Evolutionary conservation across 805 yeast species (phyloP), one percentile per base, ranked within the genome.

Genomic region (Candida nonsorbophila): DNA sequence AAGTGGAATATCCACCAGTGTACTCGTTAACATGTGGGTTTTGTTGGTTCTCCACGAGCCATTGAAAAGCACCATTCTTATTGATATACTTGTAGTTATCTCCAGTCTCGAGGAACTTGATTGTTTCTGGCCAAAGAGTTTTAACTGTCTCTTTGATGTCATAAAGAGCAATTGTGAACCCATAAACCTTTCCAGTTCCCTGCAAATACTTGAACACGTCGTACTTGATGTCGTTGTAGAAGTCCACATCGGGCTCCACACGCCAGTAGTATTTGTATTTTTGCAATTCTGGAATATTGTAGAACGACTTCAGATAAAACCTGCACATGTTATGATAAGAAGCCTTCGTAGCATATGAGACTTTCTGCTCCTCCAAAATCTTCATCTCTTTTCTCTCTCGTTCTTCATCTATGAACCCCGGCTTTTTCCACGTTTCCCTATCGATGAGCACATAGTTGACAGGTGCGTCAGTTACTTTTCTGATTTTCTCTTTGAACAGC

Each of bases 261-360:
- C 95, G 62, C 95, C 94, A 84, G 47, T 80, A 81, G 55, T 79
- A 84, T 42, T 65, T 69, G 55, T 68, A 79, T 34, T 82, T 62
- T 35, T 66, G 58, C 47, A 84, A 50, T 32, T 72, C 67, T 8
- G 83, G 83, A 37, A 80, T 72, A 28, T 79, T 67, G 48, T 69
- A 81, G 45, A 84, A 81, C 34, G 56, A 57, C 8, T 74, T 75
- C 28, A 81, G 75, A 50, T 83, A 82, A 53, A 79, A 84, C 15
- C 94, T 68, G 50, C 94, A 84, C 94, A 84, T 84, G 45, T 82
- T 79, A 45, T 83, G 94, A 44, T 84, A 84, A 0, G 87, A 78
- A 13, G 49, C 52, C 52, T 58, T 62, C 13, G 62, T 62, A 2
- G 87, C 84, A 48, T 82, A 81, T 4, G 77, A 81, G 10, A 78